A percentile compares a stretch with the other conserved stretches of the same genome.
phyloP scores from a whole-genome alignment of 495 filamentous ascomycete species.

The Cercophora scortea region DNA sequence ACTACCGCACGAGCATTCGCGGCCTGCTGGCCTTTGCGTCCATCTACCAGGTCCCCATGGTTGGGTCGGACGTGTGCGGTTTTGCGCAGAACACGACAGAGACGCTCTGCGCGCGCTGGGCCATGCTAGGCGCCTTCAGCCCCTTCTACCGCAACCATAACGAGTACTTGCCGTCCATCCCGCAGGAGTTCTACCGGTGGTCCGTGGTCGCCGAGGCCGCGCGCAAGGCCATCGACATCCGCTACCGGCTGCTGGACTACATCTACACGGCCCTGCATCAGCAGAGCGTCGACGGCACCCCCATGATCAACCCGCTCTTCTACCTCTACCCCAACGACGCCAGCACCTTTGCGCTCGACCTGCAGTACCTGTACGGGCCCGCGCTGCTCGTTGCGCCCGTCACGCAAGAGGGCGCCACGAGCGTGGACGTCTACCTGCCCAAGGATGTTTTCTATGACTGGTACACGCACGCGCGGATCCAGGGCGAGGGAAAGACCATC shows the following conservation, averaged over 20 bases:
- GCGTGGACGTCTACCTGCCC: conserved; percentile 66
- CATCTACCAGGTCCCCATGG: conserved; percentile 78
- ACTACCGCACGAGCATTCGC: conserved; percentile 63
- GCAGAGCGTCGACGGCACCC: conserved; percentile 61
- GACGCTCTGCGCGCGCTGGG: conserved; percentile 77
- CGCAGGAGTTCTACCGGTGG: conserved; percentile 81
- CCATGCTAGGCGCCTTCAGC: conserved; percentile 69
- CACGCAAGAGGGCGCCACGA: conserved; percentile 51
- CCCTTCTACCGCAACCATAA: conserved; percentile 85
- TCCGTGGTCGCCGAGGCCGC: conserved; percentile 55
- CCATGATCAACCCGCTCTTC: conserved; percentile 61
- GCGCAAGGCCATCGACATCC: conserved; percentile 62
- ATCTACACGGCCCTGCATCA: conserved; percentile 67
- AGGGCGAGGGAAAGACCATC: conserved; percentile 45
- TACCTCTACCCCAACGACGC: conserved; percentile 63
- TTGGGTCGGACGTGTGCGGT: conserved; percentile 77
- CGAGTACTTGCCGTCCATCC: conserved; percentile 27
- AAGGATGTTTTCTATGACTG: conserved; percentile 73
- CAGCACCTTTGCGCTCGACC: conserved; percentile 50
- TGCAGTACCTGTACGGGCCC: conserved; percentile 69
- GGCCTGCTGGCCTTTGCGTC: conserved; percentile 66
- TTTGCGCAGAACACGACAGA: conserved; percentile 67
- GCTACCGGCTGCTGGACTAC: conserved; percentile 73
- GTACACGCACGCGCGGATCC: conserved; percentile 51
- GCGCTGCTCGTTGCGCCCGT: conserved; percentile 69